Base-by-base conservation (phyloP, 2,329 filamentous ascomycete species). In the Lecanosticta acicola region DNA sequence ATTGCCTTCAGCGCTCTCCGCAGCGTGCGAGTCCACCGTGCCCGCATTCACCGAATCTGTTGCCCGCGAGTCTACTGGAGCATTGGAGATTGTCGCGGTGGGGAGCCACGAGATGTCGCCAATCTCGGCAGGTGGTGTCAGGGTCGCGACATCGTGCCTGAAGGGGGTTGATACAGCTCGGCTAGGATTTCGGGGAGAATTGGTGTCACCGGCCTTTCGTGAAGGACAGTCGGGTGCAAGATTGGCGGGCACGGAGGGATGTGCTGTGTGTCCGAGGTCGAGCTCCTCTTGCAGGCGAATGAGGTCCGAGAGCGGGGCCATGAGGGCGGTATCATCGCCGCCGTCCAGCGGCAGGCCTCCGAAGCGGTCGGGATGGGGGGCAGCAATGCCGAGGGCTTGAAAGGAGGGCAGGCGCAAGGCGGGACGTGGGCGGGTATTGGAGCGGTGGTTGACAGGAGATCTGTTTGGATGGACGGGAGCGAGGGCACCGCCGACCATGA, bases 401-500 rank as follows among this genome's bases (percentile, higher is more conserved):
- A 79, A 78, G 2, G 75, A 74, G 3, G 75, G 76, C 13, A 79
- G 68, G 43, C 75, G 72, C 33, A 79, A 62, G 48, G 61, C 66
- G 45, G 63, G 64, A 35, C 61, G 57, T 21, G 59, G 41, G 35
- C 50, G 57, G n/a, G n/a, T n/a, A n/a, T 29, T 29, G 16, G 43
- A 40, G 29, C 45, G 43, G 9, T 39, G 35, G 41, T 41, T 48
- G 21, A 39, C 34, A 11, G 48, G 50, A 10, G 48, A 42, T 16
- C 43, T 37, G n/a, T 39, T 20, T n/a, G 32, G 2, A 35, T 33
- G 41, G 36, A 50, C 14, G 53, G 60, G 59, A 24, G 58, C 59
- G 14, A 62, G 55, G 17, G 58, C 57, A 35, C 58, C 59, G 24
- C 56, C 60, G 16, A 58, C 56, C 14, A 61, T 49, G 26, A 56